Evolutionary conservation across 768 basidiomycete species (phyloP), one percentile per base, ranked within the genome.

Genomic region (Hypholoma fasciculare): DNA sequence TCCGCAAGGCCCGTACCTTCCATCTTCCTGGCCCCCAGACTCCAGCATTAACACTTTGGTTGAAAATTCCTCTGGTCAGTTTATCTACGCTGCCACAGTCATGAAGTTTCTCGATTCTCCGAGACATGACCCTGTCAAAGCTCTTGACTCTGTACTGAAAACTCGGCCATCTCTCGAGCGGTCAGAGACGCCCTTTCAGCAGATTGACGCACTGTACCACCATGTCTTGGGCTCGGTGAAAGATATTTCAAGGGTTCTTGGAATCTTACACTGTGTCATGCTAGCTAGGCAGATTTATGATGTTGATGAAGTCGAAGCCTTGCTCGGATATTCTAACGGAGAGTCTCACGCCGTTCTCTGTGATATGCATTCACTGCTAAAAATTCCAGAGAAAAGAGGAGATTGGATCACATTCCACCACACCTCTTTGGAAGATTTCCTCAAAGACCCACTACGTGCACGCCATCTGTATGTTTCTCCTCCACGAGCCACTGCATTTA

Each of bases 181-280:
- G 3, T 14, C 13, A 27, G 50, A 38, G 13, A n/a, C 26, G 11
- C 54, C 55, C 17, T 60, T 57, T 27, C 40, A 36, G 1, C 46
- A 59, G 43, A n/a, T 59, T 8, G 58, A 59, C 30, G 36, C 34
- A 7, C 27, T 59, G 34, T 59, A 59, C 30, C 27, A 16, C 13
- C 44, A 55, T 6, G 49, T 59, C 16, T 23, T 59, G 9, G 36
- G 17, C 14, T 12, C 47, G 5, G 46, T 48, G 19, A 4, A 40
- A 8, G 40, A 54, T 44, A 17, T 42, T 42, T 11, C 7, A 13
- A 19, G 5, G 13, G 19, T 43, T 7, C 42, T 43, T 13, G 39
- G 40, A 16, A 42, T 54, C 7, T 16, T 54, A 17, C 16, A 42
- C 13, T 34, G 30, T 34, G 9, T 34, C 30, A 34, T 34, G 30